Evolutionary conservation across 257 asterid genomes (phyloP), one percentile per base, ranked within the genome.

Genomic region (Primulina eburnea): DNA sequence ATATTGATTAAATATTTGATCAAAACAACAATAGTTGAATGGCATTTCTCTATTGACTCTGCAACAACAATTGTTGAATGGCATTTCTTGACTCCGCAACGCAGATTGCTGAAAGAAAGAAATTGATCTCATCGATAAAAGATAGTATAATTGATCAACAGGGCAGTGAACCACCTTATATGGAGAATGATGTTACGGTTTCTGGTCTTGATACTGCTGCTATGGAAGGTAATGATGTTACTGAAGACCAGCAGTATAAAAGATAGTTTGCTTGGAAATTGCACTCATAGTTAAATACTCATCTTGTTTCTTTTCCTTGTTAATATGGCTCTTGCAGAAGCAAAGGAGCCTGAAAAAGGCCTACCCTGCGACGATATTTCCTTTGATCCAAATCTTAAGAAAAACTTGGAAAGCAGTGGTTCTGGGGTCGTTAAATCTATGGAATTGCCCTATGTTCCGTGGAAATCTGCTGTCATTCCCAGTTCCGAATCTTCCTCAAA

Each of bases 91-190:
- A 32, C 61, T 30, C 32, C 66, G 61, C 28, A 52, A 77, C 68
- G 73, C 88, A 94, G 99, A 94, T 91, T 75, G 83, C 92, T 43
- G 92, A 90, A 82, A 84, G 97, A 72, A 94, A 82, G 81, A 91
- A 88, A 69, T 33, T 90, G 77, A 91, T 89, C 26, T 85, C 96
- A 47, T 80, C 95, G 18, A 91, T 94, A 65, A 89, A 80, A 82
- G 82, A 70, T 71, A 86, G 91, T 82, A 73, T 85, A 10, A 67
- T 82, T 33, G 81, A 84, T 76, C 83, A 79, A 52, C 83, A 83
- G 64, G 80, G 58, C 62, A 66, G 60, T 29, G 81, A 71, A 33
- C 77, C 64, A 65, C 63, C 74, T 73, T 38, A 29, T 72, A 33
- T 68, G 58, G 88, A 80, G 64, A 78, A 55, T 65, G 73, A 73